These are phyloP conservation scores for Colletotrichum siamense DNA, from an alignment of 2,329 filamentous ascomycete species.

Conservation along the genomic window DNA sequence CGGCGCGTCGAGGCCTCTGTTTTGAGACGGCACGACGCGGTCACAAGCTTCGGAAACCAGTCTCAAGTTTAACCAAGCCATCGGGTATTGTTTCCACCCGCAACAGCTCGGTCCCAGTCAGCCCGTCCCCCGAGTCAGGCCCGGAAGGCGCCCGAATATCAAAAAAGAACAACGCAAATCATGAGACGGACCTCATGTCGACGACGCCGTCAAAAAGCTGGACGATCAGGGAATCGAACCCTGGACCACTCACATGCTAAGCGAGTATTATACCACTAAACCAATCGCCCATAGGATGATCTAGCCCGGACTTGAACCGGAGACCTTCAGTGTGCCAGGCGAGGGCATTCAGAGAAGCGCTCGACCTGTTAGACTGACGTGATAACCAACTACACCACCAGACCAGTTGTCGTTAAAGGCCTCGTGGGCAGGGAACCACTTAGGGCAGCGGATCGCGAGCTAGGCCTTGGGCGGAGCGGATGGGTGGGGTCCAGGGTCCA, in stretches of 20 bases:
- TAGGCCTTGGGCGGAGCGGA: neutral
- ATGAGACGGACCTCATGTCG: neutral
- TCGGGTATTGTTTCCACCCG: neutral
- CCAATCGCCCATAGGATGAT: neutral
- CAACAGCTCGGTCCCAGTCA: neutral
- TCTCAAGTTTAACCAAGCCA: neutral
- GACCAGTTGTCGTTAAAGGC: neutral
- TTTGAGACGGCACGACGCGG: neutral
- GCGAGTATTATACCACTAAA: slow-evolving; percentile 5
- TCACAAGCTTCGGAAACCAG: neutral
- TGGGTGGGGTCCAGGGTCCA: neutral
- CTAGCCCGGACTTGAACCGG: slow-evolving; percentile 20
- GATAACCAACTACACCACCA: slow-evolving; percentile 49
- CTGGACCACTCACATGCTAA: slow-evolving; percentile 14
- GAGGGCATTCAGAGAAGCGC: neutral
- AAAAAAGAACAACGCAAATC: neutral
- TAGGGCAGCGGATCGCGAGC: neutral
- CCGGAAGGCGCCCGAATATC: neutral
- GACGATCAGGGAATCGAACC: slow-evolving; percentile 2
- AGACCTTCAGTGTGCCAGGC: slow-evolving; percentile 13
- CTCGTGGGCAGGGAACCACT: rapidly evolving
- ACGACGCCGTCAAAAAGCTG: neutral
- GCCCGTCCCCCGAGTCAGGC: neutral
- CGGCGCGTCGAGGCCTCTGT: neutral
- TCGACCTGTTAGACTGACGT: slow-evolving; percentile 48